These are phyloP conservation scores for Chlorella sp. DNA, from an alignment of 139 green algal species.

Conservation along the genomic window DNA sequence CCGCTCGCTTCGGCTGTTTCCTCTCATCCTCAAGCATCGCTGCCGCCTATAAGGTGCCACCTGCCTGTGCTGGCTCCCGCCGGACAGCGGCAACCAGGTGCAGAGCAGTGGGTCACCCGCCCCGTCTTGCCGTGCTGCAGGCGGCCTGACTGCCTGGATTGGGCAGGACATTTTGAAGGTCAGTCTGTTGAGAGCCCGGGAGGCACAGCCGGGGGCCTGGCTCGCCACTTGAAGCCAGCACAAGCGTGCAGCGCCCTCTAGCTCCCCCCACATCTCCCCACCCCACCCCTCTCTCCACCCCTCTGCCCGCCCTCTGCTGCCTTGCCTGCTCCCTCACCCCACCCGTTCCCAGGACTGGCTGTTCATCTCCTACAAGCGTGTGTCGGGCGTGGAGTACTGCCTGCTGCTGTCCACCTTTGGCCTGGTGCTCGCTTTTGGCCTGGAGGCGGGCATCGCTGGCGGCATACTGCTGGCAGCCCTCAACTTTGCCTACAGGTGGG, in stretches of 20 bases:
- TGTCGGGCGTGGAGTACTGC: slow-evolving; percentile 66
- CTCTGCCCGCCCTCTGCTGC: background rate
- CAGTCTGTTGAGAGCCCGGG: slow-evolving; percentile 8
- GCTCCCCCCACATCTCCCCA: background rate
- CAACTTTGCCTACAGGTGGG: slow-evolving; percentile 76
- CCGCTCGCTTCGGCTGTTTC: no score
- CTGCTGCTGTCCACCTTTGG: slow-evolving; percentile 75
- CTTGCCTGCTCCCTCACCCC: background rate
- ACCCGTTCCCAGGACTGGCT: slow-evolving; percentile 44
- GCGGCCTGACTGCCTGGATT: slow-evolving; percentile 80
- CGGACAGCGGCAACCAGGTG: no score
- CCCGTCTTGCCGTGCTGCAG: slow-evolving; percentile 10
- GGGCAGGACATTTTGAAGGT: slow-evolving; percentile 77
- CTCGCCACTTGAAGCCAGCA: background rate
- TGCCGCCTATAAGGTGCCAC: no score
- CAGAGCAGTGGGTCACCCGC: no score
- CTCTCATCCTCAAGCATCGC: no score
- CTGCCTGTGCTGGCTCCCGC: no score
- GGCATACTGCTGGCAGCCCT: slow-evolving; percentile 72
- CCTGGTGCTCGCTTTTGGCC: slow-evolving; percentile 56
- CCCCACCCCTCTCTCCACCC: background rate
- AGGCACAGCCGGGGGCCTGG: no score
- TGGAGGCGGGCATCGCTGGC: slow-evolving; percentile 67
- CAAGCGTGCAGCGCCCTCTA: background rate
- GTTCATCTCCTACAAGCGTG: slow-evolving; percentile 36